A percentile compares a stretch with the other conserved stretches of the same genome.
Evolutionary conservation across 2,329 filamentous ascomycete genomes (phyloP).

Genomic region (Sporothrix sp.): DNA sequence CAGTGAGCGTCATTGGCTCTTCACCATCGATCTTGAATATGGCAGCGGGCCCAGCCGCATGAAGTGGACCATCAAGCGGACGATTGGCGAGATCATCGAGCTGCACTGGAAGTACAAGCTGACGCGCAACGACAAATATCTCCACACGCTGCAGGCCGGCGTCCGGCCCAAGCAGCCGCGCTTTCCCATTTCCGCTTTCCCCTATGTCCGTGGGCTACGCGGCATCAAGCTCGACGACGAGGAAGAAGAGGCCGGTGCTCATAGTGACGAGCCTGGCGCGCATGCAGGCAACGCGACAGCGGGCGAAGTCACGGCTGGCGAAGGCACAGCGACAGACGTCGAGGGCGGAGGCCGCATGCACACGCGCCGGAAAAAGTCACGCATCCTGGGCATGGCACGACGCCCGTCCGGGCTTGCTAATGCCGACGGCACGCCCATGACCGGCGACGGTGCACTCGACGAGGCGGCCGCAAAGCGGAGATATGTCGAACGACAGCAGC

Average conservation of each 20-base stretch:
- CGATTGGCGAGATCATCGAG: slow-evolving; percentile 82
- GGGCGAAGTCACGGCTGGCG: slow-evolving; percentile 43
- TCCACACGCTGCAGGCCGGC: slow-evolving; percentile 57
- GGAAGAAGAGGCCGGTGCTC: slow-evolving; percentile 39
- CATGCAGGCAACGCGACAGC: slow-evolving; percentile 26
- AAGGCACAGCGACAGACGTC: slow-evolving; percentile 59
- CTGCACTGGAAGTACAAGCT: slow-evolving; percentile 90
- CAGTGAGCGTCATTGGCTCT: slow-evolving; percentile 66
- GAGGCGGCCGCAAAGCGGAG: slow-evolving; percentile 45
- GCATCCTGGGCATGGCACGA: slow-evolving; percentile 40
- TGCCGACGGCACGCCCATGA: slow-evolving; percentile 33
- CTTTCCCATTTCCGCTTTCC: slow-evolving; percentile 82
- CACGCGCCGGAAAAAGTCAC: slow-evolving; percentile 38
- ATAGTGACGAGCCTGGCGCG: slow-evolving; percentile 27
- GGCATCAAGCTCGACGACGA: slow-evolving; percentile 71
- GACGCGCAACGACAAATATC: slow-evolving; percentile 74
- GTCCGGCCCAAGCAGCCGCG: slow-evolving; percentile 71
- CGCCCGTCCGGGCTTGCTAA: slow-evolving; percentile 43
- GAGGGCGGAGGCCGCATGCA: slow-evolving; percentile 38
- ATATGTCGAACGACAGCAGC: slow-evolving; percentile 74
- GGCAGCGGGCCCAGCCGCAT: slow-evolving; percentile 91
- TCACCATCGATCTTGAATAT: slow-evolving; percentile 90
- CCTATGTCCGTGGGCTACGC: slow-evolving; percentile 73
- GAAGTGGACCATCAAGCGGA: slow-evolving; percentile 89
- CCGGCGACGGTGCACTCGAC: slow-evolving; percentile 41